Base-by-base conservation (phyloP, 495 filamentous ascomycete genomes). In the Lophium mytilinum region DNA sequence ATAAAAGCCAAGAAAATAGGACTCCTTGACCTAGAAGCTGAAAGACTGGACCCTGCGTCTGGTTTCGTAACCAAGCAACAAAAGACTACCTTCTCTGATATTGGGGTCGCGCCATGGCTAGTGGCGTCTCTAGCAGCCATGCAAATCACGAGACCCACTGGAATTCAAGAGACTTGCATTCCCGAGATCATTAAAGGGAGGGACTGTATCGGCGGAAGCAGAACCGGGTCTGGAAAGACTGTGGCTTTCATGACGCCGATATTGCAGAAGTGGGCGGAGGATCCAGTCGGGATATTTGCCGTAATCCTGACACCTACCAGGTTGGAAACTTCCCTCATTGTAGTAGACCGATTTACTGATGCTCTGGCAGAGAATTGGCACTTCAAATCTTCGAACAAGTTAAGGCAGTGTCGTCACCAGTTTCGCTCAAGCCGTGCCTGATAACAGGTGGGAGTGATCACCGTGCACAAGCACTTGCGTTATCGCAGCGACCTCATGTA, bases 191-290 rank as follows among this genome's bases (percentile, higher is more conserved):
- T 98, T 52, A 83, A 89, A 66, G 93, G 93, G 1, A 79, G 85
- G 60, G 89, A 97, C 71, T 95, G 59, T 62, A 95, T 98, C 62
- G 93, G 94, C 62, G 89, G 90, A 15, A 95, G 89, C 63, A 79
- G 88, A 53, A 98, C 93, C 3, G 93, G 93, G 73, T 96, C 92
- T n/a, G 93, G 93, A 68, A 98, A 98, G 75, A 98, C 93, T n/a
- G 83, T 96, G 41, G 91, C 93, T 36, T 98, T 98, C 72, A 84
- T 91, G 11, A 89, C 88, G 9, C 93, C 93, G 14, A 93, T 98
- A 47, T 73, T 97, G 50, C 92, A 96, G 67, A 83, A 83, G 71
- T 97, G 91, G 93, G 83, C 93, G 3, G 78, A 86, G 69, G 91
- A 98, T 76, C 93, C 93, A 8, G 80, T 85, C 56, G 94, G 89